These are phyloP conservation scores for Closterium sp. DNA, from an alignment of 139 green algal species.

Conservation along the genomic window DNA sequence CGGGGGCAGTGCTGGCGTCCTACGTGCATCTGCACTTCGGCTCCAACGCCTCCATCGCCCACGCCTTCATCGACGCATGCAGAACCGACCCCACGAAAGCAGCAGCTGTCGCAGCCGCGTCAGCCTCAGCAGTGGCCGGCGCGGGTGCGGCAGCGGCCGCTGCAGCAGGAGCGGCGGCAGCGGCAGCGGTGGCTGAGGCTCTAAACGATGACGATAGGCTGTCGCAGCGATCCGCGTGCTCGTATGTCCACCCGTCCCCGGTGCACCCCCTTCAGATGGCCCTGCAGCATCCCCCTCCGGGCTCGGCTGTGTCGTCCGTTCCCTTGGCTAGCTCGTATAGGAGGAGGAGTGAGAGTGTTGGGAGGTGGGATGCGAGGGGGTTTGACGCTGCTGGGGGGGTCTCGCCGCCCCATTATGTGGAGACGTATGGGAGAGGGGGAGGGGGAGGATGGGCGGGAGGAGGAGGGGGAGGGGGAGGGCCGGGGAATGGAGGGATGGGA, in stretches of 20 bases:
- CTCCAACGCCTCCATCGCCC: slow-evolving; percentile 59
- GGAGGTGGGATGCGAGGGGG: neutral
- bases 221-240: neutral
- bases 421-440: neutral
- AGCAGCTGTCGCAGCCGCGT: slow-evolving; percentile 39
- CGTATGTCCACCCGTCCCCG: neutral
- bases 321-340: neutral
- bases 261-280: neutral
- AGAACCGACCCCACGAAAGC: slow-evolving; percentile 37
- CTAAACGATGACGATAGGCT: neutral
- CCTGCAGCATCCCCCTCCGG: too few species aligned
- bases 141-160: slow-evolving; percentile 31
- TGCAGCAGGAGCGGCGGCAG: slow-evolving; percentile 15
- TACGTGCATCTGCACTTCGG: slow-evolving; percentile 87
- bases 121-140: slow-evolving; percentile 55
- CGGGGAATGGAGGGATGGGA: neutral
- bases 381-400: neutral
- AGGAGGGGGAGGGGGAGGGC: neutral
- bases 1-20: slow-evolving; percentile 70
- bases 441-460: neutral
- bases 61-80: slow-evolving; percentile 57
- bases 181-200: neutral
- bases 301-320: neutral
- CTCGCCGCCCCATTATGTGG: neutral
- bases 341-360: neutral